These are phyloP conservation scores for Clonostachys sp. DNA, from an alignment of 2,329 filamentous ascomycete genomes.

Conservation along the genomic window DNA sequence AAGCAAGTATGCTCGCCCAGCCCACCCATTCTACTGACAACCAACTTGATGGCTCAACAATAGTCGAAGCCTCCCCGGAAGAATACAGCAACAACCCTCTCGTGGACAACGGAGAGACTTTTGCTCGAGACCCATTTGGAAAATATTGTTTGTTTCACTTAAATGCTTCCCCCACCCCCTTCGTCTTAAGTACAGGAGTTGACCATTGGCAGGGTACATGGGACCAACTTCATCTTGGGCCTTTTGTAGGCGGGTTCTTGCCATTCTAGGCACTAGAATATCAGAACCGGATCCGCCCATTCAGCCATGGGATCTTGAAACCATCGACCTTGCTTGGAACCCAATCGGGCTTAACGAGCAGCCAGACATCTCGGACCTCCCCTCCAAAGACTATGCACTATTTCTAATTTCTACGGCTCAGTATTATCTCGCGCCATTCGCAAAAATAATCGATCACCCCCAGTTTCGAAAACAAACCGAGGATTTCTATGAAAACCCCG, in stretches of 20 bases:
- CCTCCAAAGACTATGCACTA: constrained; percentile 12
- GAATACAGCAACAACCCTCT: constrained; percentile 15
- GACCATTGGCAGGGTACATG: constrained; percentile 19
- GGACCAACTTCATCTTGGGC: constrained; percentile 27
- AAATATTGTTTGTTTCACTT: constrained; percentile 15
- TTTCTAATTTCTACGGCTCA: constrained; percentile 14
- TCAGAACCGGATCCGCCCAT: constrained; percentile 21
- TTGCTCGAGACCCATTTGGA: constrained; percentile 17
- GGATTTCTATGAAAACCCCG: constrained; percentile 13
- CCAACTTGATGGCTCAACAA: background rate
- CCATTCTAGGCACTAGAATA: constrained; percentile 20
- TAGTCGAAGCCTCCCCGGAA: background rate
- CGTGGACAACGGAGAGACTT: constrained; percentile 22
- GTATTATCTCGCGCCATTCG: constrained; percentile 13
- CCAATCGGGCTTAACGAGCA: constrained; percentile 13
- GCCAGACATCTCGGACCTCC: constrained; percentile 16
- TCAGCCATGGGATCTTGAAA: constrained; percentile 24
- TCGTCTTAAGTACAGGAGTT: background rate
- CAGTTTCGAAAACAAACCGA: constrained; percentile 9
- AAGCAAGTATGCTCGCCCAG: background rate
- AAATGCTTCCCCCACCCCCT: too few species aligned
- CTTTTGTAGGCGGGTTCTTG: constrained; percentile 23
- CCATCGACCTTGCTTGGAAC: constrained; percentile 20
- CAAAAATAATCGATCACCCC: constrained; percentile 13
- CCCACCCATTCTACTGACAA: background rate